Evolutionary conservation across 2,329 filamentous ascomycete species (phyloP), one percentile per base, ranked within the genome.

Genomic region (Thielaviopsis ethacetica): DNA sequence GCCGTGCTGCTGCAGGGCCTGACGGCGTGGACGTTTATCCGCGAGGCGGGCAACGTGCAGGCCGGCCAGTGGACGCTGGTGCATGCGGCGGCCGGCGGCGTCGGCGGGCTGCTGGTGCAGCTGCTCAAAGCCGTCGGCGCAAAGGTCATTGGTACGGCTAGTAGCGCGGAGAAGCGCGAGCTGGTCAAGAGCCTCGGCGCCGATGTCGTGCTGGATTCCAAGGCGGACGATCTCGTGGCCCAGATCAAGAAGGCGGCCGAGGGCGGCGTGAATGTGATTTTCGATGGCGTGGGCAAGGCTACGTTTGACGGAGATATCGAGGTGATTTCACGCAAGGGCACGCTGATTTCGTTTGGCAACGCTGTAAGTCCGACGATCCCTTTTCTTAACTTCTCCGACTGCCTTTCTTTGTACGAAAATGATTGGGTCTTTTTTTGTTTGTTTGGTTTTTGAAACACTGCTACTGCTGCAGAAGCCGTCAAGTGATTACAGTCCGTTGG

Each of bases 11-110:
- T 95, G 10, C 91, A 94, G 68, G 90, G 88, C 1, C 74, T 95
- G 44, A 95, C 90, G 1, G 88, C 89, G 0, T 75, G 93, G 65
- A 87, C 88, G 0, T 76, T 95, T 30, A 80, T 89, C 61, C 81
- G 84, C 59, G 89, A 95, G 68, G 81, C 86, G 3, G 85, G 83
- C 12, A 80, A 86, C 61, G 87, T 91, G 6, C 75, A 88, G 68
- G 76, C 81, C 63, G 87, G 84, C 0, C 88, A 94, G 64, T 93
- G 86, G 83, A 77, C 89, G 0, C 79, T 95, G 2, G 82, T 95
- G 17, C 88, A 93, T 65, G 90, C 90, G 0, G 90, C 90, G 0
- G 89, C 89, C 0, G 90, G 90, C 17, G 90, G 90, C 17, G 87
- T 89, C 0, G 88, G 87, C 0, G 73, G 85, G 51, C 79, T 87